Conservation (phyloP, 441 rosid genomes). For the Populus hybrid region DNA sequence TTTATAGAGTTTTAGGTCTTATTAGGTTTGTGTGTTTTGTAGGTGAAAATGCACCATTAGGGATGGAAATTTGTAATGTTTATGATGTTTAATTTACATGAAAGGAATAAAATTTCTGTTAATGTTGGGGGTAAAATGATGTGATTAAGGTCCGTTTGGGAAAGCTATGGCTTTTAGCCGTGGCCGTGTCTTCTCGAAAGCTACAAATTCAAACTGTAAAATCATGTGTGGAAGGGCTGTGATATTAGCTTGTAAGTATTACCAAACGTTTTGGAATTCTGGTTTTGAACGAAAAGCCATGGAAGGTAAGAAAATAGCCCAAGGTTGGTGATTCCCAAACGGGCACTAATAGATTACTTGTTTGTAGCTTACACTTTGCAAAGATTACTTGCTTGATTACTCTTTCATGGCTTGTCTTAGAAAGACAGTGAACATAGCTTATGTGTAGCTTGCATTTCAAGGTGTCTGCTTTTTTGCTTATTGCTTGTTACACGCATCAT, state of each 20-base stretch:
- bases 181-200: too few relatives aligned
- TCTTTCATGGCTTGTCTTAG: background rate
- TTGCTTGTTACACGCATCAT: too few relatives aligned
- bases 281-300: too few relatives aligned
- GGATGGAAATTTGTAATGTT: constrained; percentile 13
- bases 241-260: too few relatives aligned
- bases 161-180: too few relatives aligned
- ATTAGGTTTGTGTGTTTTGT: constrained; percentile 18
- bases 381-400: background rate
- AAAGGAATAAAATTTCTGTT: background rate
- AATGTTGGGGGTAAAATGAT: background rate
- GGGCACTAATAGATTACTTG: background rate
- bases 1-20: constrained; percentile 16
- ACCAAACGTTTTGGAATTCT: too few relatives aligned
- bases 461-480: too few relatives aligned
- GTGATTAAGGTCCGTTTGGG: background rate
- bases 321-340: too few relatives aligned
- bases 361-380: background rate
- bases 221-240: too few relatives aligned
- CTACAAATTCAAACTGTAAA: too few relatives aligned
- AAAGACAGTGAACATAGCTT: background rate
- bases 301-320: too few relatives aligned
- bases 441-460: background rate
- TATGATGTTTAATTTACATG: constrained; percentile 18
- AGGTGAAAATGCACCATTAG: constrained; percentile 21